Base-by-base conservation (phyloP, 345 rosid species). In the Psidium friedrichsthalianum region DNA sequence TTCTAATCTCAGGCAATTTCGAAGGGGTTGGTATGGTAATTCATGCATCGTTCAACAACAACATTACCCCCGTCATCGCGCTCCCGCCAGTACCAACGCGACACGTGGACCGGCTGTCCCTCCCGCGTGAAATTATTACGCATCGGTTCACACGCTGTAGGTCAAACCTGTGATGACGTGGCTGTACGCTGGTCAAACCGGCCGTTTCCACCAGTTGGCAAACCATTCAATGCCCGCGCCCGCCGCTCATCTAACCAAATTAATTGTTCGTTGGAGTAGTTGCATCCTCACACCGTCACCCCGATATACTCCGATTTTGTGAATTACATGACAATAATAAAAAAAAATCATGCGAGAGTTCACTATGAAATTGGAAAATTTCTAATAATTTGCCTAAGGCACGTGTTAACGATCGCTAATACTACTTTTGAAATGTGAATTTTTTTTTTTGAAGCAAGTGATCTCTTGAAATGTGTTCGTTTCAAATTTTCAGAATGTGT, bases 251-350 rank as follows among this genome's bases (percentile, higher is more conserved):
- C 74, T 6, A 83, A 22, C 61, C 85, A 57, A 57, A 69, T 69
- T 83, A 53, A 84, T 27, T 51, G 86, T 74, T 24, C 61, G 82
- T 74, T 84, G 82, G 82, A 36, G 57, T 69, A 42, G 86, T 84
- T 84, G 86, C 27, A 74, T 53, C 86, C 61, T 69, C 82, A 9
- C 44, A 6, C 85, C 16, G n/a, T 6, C 40, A 44, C 11, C 40
- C 84, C 11, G 6, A 42, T 18, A 36, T 4, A 20, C 47, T 36
- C 47, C 11, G 18, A 24, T 18, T 69, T 36, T 69, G 69, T 58
- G 57, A 55, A 55, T 55, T 55, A 7, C 57, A 2, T 64, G 76
- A 32, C 44, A 32, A 64, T 27, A 32, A 59, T n/a, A n/a, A 61
- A 52, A 16, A 52, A 29, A 59, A 61, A 16, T 16, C 7, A 29